A percentile compares a stretch with the other conserved stretches of the same genome.
phyloP scores from a whole-genome alignment of 306 rosid species.

The Alnus rubra region DNA sequence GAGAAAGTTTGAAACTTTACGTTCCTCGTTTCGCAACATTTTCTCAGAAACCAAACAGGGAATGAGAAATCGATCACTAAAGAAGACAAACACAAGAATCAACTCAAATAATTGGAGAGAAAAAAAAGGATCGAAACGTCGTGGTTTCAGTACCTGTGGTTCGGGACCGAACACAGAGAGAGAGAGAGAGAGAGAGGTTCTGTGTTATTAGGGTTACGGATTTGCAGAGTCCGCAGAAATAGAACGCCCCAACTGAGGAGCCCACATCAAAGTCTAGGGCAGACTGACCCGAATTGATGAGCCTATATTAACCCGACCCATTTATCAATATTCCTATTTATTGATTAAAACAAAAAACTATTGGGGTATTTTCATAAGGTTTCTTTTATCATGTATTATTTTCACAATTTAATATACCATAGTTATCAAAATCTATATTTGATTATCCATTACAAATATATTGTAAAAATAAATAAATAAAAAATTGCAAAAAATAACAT shows the following conservation, averaged over 20 bases:
- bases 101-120: not conserved
- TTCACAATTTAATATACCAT: too few relatives aligned
- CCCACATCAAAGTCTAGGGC: not conserved
- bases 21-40: not conserved
- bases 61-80: not conserved
- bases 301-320: not conserved
- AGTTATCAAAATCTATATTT: too few relatives aligned
- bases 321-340: not conserved
- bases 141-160: not conserved
- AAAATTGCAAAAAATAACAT: too few relatives aligned
- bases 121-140: not conserved
- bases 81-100: not conserved
- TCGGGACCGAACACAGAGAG: not conserved
- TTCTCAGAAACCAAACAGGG: not conserved
- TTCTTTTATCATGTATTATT: too few relatives aligned
- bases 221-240: not conserved
- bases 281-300: not conserved
- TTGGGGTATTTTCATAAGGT: too few relatives aligned
- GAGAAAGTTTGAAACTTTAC: not conserved
- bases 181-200: not conserved
- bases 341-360: too few relatives aligned
- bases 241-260: not conserved
- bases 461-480: too few relatives aligned
- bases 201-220: not conserved
- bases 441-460: too few relatives aligned